These are phyloP conservation scores for Fusarium sterilihyphosum DNA, from an alignment of 2,329 filamentous ascomycete genomes.

Conservation along the genomic window DNA sequence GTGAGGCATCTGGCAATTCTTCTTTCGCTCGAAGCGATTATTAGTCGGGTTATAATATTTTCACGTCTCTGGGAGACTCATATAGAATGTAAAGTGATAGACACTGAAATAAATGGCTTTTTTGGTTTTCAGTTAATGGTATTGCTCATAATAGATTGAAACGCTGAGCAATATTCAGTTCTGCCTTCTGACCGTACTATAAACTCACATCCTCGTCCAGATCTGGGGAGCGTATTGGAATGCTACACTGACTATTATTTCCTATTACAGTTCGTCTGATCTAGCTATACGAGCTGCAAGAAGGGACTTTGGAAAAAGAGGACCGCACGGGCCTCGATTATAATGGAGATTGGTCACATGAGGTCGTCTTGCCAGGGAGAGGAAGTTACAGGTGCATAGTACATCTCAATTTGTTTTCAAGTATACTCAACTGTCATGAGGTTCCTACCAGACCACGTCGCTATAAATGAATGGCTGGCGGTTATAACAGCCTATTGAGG, in stretches of 20 bases:
- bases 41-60: fast-evolving
- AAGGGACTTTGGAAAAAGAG: background rate
- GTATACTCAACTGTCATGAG: too few relatives aligned
- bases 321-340: background rate
- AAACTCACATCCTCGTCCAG: too few relatives aligned
- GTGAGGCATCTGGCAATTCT: background rate
- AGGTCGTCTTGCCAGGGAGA: too few relatives aligned
- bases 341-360: too few relatives aligned
- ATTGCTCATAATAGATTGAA: background rate
- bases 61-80: background rate
- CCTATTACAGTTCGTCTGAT: background rate
- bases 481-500: background rate
- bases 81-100: background rate
- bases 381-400: too few relatives aligned
- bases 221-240: background rate
- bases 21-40: fast-evolving
- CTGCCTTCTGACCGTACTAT: too few relatives aligned
- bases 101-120: background rate
- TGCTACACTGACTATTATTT: background rate
- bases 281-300: background rate
- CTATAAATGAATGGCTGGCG: fast-evolving
- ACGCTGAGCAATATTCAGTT: background rate
- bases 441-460: too few relatives aligned
- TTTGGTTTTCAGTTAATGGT: fast-evolving
- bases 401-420: too few relatives aligned